Evolutionary conservation across 176 grass and related monocot species (phyloP), one percentile per base, ranked within the genome.

Genomic region (Thinopyrum elongatum): DNA sequence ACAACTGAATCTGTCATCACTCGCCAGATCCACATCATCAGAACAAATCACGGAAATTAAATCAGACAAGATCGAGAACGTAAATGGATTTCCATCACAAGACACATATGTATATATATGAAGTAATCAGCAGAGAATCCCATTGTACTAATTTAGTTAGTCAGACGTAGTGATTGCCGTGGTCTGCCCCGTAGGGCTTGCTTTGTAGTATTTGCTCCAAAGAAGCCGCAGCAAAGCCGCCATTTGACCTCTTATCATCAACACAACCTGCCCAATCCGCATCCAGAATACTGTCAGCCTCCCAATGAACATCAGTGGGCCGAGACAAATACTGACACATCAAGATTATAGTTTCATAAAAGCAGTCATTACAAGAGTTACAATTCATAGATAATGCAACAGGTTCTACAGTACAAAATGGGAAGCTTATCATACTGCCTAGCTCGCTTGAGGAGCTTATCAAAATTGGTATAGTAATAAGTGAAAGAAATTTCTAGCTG

Each of bases 351-450:
- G 59, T 51, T 49, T 59, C 38, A 47, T 29, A 74, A 87, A 90
- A 78, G 29, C 10, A 44, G 28, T 15, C 38, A 75, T 39, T 13
- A 91, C 83, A 91, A 94, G 97, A 87, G 92, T 95, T 78, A 91
- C 87, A 30, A 80, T 99, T 85, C 88, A 94, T 38, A 60, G 69
- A 80, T 73, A 77, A 78, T 47, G 66, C 80, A 62, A 41, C 28
- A 78, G 51, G 21, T 87, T 78, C 71, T 46, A 78, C 55, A 47
- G 84, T 39, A 79, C 84, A 91, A 38, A 88, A 86, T 35, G 92
- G 88, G 82, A 98, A 95, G 64, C 90, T 98, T 47, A 92, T 98
- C 85, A 90, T 74, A 77, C 87, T 94, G 35, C 94, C 97, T 82
- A 49, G 78, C 82, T 89, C 92, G 67, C 42, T 95, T 28, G 94